Evolutionary conservation across 768 basidiomycete species (phyloP), one percentile per base, ranked within the genome.

Genomic region (Phanerodontia chrysosporium): DNA sequence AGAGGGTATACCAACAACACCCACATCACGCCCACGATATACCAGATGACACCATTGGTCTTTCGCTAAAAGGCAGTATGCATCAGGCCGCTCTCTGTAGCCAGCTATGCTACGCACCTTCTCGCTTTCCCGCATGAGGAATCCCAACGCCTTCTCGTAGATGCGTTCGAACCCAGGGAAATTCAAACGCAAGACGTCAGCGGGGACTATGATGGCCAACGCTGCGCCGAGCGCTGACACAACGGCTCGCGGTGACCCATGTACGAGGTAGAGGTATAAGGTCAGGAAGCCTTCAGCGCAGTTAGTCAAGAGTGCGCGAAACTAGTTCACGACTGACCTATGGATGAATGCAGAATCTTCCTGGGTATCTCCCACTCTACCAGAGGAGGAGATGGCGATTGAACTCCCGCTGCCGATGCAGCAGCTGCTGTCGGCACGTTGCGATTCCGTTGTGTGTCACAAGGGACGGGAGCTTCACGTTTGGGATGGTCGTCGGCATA

Each of bases 41-140:
- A 97, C 92, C 90, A 96, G 49, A 87, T 83, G 28, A 95, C 91
- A 1, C 95, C 95, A 66, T 97, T 96, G 10, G 86, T 81, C n/a
- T n/a, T n/a, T n/a, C n/a, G n/a, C n/a, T n/a, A n/a, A n/a, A n/a
- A n/a, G n/a, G n/a, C n/a, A n/a, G n/a, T n/a, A n/a, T n/a, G n/a
- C n/a, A n/a, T n/a, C n/a, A n/a, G n/a, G n/a, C n/a, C 29, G 82
- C 76, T 68, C 83, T 78, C 85, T 91, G 62, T 29, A 24, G 14
- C 42, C 22, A 39, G 45, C 45, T 25, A 28, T 14, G 45, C 27
- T 9, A 63, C 77, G 54, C 64, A 88, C 89, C 75, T 83, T 86
- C 77, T 95, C 94, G 62, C 83, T 84, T 62, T 95, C 92, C 10
- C 95, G 83, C 95, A 96, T 95, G 51, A 96, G 80, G 65, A 90